Conservation (phyloP, 768 basidiomycete species). For the Tricholoma saponaceum region DNA sequence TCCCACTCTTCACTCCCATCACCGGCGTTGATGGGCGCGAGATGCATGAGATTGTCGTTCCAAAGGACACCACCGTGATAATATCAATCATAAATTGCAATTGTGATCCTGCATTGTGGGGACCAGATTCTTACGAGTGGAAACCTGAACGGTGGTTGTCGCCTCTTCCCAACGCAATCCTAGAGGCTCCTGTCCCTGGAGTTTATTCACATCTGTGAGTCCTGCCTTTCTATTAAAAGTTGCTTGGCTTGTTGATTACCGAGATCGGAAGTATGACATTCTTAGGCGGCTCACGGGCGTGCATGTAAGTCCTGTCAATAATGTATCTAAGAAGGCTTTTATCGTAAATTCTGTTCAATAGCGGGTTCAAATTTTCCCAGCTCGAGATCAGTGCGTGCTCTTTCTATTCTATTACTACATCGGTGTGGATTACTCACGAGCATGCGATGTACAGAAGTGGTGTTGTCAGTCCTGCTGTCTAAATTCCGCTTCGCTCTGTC, state of each 20-base stretch:
- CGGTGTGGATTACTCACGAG: conserved; percentile 42
- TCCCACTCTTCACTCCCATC: conserved; percentile 38
- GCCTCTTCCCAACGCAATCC: conserved; percentile 30
- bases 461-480: conserved; percentile 23
- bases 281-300: conserved; percentile 17
- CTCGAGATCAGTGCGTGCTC: too few relatives aligned
- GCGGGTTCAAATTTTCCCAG: too few relatives aligned
- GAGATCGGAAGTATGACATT: conserved; percentile 41
- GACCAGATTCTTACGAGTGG: conserved; percentile 42
- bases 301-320: too few relatives aligned
- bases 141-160: conserved; percentile 48
- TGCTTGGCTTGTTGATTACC: conserved; percentile 44
- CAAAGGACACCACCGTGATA: conserved; percentile 32
- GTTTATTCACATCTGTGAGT: too few relatives aligned
- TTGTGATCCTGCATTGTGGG: conserved; percentile 39
- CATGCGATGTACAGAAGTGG: conserved; percentile 21
- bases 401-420: neutral
- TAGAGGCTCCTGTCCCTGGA: conserved; percentile 30
- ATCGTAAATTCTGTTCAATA: too few relatives aligned
- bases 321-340: too few relatives aligned
- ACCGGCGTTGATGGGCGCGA: conserved; percentile 30
- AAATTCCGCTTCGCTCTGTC: conserved; percentile 21
- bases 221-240: conserved; percentile 69
- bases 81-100: conserved; percentile 36
- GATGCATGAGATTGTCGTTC: conserved; percentile 33